Percentiles rank a stretch among this genome's conserved stretches.
Evolutionary conservation across 225 moss, liverwort and hornwort genomes (phyloP).

Genomic region (Polytrichum commune): DNA sequence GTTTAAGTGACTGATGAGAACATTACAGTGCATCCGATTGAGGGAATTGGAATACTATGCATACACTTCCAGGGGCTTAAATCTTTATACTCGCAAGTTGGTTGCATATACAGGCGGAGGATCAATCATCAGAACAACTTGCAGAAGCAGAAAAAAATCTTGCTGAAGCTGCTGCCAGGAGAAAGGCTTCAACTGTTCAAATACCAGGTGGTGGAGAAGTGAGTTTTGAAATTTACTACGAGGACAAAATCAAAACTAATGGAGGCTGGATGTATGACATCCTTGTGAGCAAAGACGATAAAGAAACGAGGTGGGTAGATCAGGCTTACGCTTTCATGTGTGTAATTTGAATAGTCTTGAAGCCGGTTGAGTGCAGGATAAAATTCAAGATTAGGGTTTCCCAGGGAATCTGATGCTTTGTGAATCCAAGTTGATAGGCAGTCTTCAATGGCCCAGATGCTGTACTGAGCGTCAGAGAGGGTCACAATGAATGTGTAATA

Average conservation of each 20-base stretch:
- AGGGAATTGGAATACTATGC: no score
- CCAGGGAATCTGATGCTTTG: no score
- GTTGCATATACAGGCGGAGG: slow-evolving; percentile 46
- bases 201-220: slow-evolving; percentile 64
- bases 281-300: slow-evolving; percentile 92
- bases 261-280: slow-evolving; percentile 98
- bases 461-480: no score
- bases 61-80: no score
- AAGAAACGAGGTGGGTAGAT: slow-evolving; percentile 69
- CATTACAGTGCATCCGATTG: no score
- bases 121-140: slow-evolving; percentile 60
- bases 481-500: no score
- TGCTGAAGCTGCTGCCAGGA: slow-evolving; percentile 79
- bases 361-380: no score
- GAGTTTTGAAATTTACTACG: slow-evolving; percentile 73
- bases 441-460: no score
- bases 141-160: slow-evolving; percentile 46
- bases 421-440: no score
- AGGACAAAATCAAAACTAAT: slow-evolving; percentile 83
- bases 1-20: no score
- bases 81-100: not conserved
- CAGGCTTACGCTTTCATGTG: not conserved
- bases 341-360: not conserved
- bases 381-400: no score
- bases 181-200: slow-evolving; percentile 49